Percentiles rank a stretch among this genome's conserved stretches.
Conservation (phyloP, 495 filamentous ascomycete species). For the Lepraria neglecta region DNA sequence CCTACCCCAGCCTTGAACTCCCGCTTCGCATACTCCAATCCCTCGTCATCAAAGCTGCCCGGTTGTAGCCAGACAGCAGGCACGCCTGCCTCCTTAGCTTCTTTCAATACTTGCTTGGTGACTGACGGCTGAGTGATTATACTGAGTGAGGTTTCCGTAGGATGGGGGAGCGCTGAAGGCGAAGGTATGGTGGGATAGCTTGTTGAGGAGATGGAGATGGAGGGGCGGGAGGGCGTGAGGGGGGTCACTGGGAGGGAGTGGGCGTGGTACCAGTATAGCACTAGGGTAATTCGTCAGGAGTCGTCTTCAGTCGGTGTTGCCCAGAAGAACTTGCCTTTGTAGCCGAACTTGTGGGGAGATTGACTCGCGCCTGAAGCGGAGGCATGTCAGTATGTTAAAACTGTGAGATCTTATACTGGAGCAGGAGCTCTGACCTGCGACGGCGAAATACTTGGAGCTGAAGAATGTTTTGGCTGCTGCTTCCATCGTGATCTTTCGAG, state of each 20-base stretch:
- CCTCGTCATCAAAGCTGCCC: conserved; percentile 71
- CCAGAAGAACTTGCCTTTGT: conserved; percentile 57
- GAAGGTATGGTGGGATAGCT: conserved; percentile 59
- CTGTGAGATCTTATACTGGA: not conserved
- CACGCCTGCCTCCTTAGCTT: conserved; percentile 74
- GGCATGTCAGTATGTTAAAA: not conserved
- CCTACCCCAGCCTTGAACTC: conserved; percentile 68
- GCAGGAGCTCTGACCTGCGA: conserved; percentile 44
- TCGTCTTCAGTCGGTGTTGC: not conserved
- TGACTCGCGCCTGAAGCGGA: conserved; percentile 60
- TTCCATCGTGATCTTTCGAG: conserved; percentile 32
- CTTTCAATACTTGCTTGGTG: conserved; percentile 63
- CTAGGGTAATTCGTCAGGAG: conserved; percentile 39
- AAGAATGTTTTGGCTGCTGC: conserved; percentile 72
- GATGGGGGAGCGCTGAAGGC: conserved; percentile 55
- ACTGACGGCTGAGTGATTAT: conserved; percentile 81
- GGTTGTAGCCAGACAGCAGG: conserved; percentile 88
- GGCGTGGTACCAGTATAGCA: conserved; percentile 80
- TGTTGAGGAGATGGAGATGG: conserved; percentile 50
- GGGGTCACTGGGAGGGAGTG: conserved; percentile 72
- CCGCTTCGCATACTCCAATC: conserved; percentile 57
- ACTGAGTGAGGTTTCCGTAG: conserved; percentile 64
- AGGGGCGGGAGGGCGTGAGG: conserved; percentile 65
- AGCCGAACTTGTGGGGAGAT: conserved; percentile 80
- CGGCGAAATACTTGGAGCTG: conserved; percentile 72